A percentile compares a stretch with the other conserved stretches of the same genome.
Evolutionary conservation across 208 protist species (phyloP).

Genomic region (Acanthamoeba rhysodes): DNA sequence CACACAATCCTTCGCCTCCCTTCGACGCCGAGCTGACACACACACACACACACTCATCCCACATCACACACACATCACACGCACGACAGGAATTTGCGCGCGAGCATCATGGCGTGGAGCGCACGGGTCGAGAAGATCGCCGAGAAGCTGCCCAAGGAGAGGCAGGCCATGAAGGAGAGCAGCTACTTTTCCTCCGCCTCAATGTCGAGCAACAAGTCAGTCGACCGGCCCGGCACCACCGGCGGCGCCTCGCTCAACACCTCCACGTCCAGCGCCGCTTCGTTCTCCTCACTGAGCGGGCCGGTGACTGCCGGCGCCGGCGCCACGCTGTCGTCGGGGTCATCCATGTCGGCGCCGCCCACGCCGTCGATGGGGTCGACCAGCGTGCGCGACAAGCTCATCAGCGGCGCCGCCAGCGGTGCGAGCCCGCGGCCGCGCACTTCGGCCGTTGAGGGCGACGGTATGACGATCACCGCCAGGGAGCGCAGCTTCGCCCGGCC

Average conservation of each 20-base stretch:
- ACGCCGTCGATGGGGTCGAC: background rate
- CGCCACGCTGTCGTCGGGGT: background rate
- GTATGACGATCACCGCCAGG: background rate
- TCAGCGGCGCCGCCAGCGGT: background rate
- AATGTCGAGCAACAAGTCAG: background rate
- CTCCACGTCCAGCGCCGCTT: background rate
- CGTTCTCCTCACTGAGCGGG: background rate
- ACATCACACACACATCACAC: no score
- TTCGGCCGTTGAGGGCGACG: background rate
- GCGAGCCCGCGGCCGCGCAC: no score
- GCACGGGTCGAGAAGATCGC: constrained; percentile 28
- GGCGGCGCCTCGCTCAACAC: background rate
- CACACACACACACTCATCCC: background rate
- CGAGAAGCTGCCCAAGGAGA: constrained; percentile 28
- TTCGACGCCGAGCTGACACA: no score
- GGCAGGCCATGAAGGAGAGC: background rate
- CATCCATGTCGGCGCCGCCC: background rate
- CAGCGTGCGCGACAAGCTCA: background rate
- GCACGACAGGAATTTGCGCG: background rate
- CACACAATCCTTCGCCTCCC: no score
- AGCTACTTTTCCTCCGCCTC: background rate
- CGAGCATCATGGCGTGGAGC: constrained; percentile 16
- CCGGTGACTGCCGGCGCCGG: no score
- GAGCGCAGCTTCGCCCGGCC: background rate
- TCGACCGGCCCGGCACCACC: background rate